Percentiles rank a stretch among this genome's conserved stretches.
These are phyloP conservation scores for Taiwanofungus camphoratus DNA, from an alignment of 1,284 basidiomycete genomes.

Conservation along the genomic window DNA sequence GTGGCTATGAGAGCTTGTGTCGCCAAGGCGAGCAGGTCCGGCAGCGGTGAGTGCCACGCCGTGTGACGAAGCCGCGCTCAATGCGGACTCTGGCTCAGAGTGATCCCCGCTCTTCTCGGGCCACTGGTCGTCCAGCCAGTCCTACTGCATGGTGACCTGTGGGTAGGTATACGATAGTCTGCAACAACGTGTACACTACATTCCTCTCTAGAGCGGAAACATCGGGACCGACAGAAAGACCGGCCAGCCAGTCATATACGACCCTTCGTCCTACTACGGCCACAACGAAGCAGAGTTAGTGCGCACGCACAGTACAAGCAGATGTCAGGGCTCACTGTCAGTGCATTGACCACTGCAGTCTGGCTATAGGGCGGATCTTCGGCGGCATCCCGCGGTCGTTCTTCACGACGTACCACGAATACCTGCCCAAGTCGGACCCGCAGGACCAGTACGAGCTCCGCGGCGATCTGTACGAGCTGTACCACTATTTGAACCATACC, in stretches of 20 bases:
- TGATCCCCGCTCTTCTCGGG: conserved; percentile 70
- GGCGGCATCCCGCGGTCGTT: conserved; percentile 73
- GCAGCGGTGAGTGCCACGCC: conserved; percentile 40
- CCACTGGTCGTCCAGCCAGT: conserved; percentile 63
- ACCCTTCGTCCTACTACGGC: conserved; percentile 80
- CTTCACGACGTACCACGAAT: conserved; percentile 67
- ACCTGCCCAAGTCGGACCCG: conserved; percentile 67
- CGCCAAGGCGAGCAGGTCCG: conserved; percentile 51
- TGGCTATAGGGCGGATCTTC: conserved; percentile 82
- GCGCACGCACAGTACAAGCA: not conserved
- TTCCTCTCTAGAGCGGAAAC: conserved; percentile 57
- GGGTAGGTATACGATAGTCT: conserved; percentile 43
- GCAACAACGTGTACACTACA: not conserved
- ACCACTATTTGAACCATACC: conserved; percentile 85
- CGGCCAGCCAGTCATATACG: conserved; percentile 69
- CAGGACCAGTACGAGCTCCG: conserved; percentile 65
- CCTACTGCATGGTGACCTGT: conserved; percentile 82
- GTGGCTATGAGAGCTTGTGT: conserved; percentile 42
- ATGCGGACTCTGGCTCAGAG: conserved; percentile 37
- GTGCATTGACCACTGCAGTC: conserved; percentile 44
- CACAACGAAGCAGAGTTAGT: conserved; percentile 84
- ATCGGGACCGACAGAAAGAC: conserved; percentile 52
- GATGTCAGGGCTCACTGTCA: no score
- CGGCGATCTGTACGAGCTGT: conserved; percentile 74
- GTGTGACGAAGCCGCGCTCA: not conserved